Base-by-base conservation (phyloP, 2,329 filamentous ascomycete genomes). In the Akanthomyces lecanii region DNA sequence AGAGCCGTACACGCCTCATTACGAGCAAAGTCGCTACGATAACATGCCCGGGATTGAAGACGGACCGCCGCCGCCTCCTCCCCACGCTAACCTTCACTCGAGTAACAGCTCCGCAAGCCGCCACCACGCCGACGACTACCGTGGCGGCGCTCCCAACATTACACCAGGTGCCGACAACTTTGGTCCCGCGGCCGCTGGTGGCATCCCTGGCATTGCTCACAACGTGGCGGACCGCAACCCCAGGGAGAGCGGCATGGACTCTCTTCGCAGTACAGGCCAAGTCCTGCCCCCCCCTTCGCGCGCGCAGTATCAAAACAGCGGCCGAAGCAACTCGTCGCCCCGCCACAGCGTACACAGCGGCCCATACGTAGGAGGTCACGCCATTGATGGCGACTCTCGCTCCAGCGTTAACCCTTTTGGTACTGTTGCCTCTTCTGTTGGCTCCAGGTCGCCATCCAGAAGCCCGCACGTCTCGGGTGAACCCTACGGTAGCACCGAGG, bases 151-250 rank as follows among this genome's bases (percentile, higher is more conserved):
- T 40, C 67, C 71, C 67, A 80, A 76, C 69, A 75, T 79, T 62
- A 89, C 86, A 1, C 85, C 86, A 2, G 87, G 85, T 40, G 81
- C 85, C 65, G 87, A 91, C 75, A 90, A 91, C 72, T 85, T 88
- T 66, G 81, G 87, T 65, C 21, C 44, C 56, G 74, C 78, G 45
- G 85, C 88, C 18, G 80, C 82, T 25, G 88, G 87, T 68, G 88
- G 87, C 62, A 86, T 91, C 74, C 81, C 87, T 36, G 87, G 87
- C 61, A 85, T 90, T 64, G 88, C 89, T 45, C 80, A 87, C 69
- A 84, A 79, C 62, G 84, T 89, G 55, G 87, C 88, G 56, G 86
- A 88, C 68, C 81, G 80, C 58, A 85, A 87, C 74, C 80, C 85
- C 65, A 79, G 86, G 65, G 83, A 89, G 67, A 40, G 23, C 73